Percentiles rank a stretch among this genome's conserved stretches.
phyloP scores from a whole-genome alignment of 2,329 filamentous ascomycete genomes.

The Sclerotinia nivalis region DNA sequence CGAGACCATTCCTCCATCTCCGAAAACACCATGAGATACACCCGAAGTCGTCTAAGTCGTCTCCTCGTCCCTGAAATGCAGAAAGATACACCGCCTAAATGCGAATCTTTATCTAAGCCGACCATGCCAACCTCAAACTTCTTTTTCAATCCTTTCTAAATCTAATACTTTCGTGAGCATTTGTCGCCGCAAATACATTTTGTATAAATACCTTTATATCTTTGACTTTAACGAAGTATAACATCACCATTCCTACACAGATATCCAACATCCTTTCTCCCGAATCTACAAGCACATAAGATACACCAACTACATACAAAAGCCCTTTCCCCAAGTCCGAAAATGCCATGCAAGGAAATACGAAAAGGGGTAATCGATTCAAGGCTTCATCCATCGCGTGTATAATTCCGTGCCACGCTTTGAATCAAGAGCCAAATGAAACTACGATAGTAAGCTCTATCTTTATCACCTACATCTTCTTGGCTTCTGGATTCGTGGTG shows the following conservation, averaged over 20 bases:
- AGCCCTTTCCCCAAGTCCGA: not conserved
- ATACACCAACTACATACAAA: not conserved
- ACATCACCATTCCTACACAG: not conserved
- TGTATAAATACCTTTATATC: too few relatives aligned
- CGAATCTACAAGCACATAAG: not conserved
- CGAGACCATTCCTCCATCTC: too few relatives aligned
- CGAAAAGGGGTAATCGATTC: not conserved
- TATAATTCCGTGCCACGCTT: not conserved
- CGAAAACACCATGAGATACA: not conserved
- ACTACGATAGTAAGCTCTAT: not conserved
- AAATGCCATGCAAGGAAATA: not conserved
- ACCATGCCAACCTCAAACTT: too few relatives aligned
- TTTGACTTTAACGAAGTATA: too few relatives aligned
- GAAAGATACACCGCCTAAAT: too few relatives aligned
- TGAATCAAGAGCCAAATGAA: not conserved
- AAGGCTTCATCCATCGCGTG: not conserved
- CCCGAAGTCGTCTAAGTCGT: not conserved
- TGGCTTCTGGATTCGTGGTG: not conserved
- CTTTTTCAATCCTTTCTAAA: too few relatives aligned
- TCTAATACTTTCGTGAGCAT: too few relatives aligned
- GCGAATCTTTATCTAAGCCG: too few relatives aligned
- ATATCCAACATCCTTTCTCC: not conserved
- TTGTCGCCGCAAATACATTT: too few relatives aligned
- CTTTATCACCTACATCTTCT: not conserved
- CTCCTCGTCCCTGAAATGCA: too few relatives aligned